A percentile compares a stretch with the other conserved stretches of the same genome.
phyloP scores from a whole-genome alignment of 139 green algal species.

The Zygnema circumcarinatum region DNA sequence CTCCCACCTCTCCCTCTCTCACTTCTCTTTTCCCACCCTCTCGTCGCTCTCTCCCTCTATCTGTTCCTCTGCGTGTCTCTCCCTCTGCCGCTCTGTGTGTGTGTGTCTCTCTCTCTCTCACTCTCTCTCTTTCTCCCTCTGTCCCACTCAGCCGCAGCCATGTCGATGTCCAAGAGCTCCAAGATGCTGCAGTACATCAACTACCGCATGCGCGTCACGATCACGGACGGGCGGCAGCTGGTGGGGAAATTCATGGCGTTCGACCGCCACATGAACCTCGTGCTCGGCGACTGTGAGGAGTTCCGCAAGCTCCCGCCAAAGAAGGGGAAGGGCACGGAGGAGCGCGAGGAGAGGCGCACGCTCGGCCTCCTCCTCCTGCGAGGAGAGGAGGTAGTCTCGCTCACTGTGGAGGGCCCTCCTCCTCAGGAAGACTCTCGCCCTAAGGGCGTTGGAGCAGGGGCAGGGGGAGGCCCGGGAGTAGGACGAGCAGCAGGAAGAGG shows the following conservation, averaged over 20 bases:
- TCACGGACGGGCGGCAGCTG: conserved; percentile 78
- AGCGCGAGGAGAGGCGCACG: conserved; percentile 89
- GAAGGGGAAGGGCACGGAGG: conserved; percentile 72
- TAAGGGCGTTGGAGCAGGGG: conserved; percentile 8
- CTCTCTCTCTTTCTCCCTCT: no score
- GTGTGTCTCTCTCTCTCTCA: no score
- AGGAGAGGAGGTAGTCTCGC: conserved; percentile 85
- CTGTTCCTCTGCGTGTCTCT: no score
- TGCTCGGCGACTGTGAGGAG: conserved; percentile 96
- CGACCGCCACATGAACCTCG: conserved; percentile 98
- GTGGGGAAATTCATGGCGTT: conserved; percentile 98
- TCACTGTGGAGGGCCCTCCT: conserved; percentile 95
- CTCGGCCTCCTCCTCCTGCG: conserved; percentile 94
- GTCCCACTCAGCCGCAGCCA: no score
- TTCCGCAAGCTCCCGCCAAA: conserved; percentile 92
- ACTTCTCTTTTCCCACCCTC: no score
- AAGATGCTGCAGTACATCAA: conserved; percentile 99
- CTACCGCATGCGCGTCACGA: conserved; percentile 75
- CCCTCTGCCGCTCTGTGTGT: no score
- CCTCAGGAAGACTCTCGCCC: conserved; percentile 74
- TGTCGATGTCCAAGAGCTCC: conserved; percentile 83
- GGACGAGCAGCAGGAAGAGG: conserved; percentile 75
- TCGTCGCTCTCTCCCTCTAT: no score
- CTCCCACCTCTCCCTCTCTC: no score
- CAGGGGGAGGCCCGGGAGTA: conserved; percentile 78